Conservation (phyloP, 768 basidiomycete genomes). For the Pleurotus giganteus region DNA sequence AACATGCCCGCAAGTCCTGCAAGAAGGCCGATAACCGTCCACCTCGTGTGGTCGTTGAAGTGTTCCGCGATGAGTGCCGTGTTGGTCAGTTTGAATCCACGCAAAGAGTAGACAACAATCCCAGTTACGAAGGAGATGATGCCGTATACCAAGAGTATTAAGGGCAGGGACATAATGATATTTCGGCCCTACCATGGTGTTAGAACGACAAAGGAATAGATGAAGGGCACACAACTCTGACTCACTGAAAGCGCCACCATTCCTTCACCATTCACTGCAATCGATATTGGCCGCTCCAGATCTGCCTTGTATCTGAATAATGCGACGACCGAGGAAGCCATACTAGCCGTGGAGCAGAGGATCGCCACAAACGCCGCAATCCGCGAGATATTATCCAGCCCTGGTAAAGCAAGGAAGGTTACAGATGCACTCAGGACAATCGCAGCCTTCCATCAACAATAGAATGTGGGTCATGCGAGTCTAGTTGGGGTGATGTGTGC, state of each 20-base stretch:
- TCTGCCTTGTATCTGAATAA: conserved; percentile 71
- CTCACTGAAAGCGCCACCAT: conserved; percentile 47
- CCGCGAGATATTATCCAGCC: conserved; percentile 61
- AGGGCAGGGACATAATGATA: conserved; percentile 66
- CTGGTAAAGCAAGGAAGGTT: conserved; percentile 78
- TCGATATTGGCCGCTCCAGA: conserved; percentile 47
- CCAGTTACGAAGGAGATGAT: conserved; percentile 67
- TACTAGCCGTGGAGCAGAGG: conserved; percentile 65
- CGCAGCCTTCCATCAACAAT: conserved; percentile 54
- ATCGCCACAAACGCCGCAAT: conserved; percentile 67
- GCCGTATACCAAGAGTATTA: conserved; percentile 72
- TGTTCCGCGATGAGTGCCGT: conserved; percentile 33
- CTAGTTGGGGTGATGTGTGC: conserved; percentile 18
- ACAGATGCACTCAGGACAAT: conserved; percentile 79
- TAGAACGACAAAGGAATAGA: not conserved
- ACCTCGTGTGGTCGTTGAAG: conserved; percentile 60
- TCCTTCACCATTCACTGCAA: conserved; percentile 54
- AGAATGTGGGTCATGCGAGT: conserved; percentile 10
- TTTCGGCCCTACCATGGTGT: conserved; percentile 46
- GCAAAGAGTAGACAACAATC: conserved; percentile 63
- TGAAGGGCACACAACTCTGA: conserved; percentile 4
- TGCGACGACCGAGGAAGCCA: conserved; percentile 67
- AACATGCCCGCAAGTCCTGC: conserved; percentile 64
- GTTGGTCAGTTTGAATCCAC: conserved; percentile 42
- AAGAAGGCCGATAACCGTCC: conserved; percentile 62